Evolutionary conservation across 2,329 filamentous ascomycete genomes (phyloP), one percentile per base, ranked within the genome.

Genomic region (Paracoccidioides lutzii): DNA sequence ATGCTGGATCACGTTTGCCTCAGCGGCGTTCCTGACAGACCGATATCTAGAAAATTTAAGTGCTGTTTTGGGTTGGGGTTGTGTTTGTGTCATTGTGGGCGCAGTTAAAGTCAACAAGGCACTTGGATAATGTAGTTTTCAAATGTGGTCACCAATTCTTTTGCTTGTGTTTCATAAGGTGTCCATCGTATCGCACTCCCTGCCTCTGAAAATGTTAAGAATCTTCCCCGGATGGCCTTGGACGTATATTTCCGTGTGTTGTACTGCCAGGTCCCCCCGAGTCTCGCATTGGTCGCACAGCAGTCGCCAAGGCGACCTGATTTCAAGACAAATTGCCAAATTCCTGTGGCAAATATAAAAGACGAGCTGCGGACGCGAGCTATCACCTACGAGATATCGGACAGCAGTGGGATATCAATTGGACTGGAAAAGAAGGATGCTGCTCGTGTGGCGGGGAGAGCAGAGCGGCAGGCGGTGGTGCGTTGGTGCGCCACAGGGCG

Each of bases 21-120:
- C 68, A 28, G 70, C 65, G 9, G 70, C 71, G 59, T 74, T 73
- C 57, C 81, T 71, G 55, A 82, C 78, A 35, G 78, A 80, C 60
- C 79, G 74, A 67, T 83, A 83, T 44, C 81, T 75, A 55, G 79
- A 78, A 64, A 80, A 76, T 63, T 79, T 81, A 53, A 67, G 65
- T 35, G 65, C 65, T 22, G 53, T 45, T 32, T 55, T 48, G 3
- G 33, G 52, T 10, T n/a, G 57, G 30, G 53, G 53, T n/a, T n/a
- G n/a, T n/a, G 32, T 15, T 28, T 41, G 37, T 14, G 15, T 52
- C n/a, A 41, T 28, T 8, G 37, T 15, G 49, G 32, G 37, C 3
- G 45, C 33, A 30, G 49, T 10, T 5, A 35, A 51, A n/a, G 37
- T 28, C 8, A 37, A 41, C 15, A 37, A 32, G 4, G 15, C 30